These are phyloP conservation scores for Volvariella volvacea DNA, from an alignment of 1,284 basidiomycete species.

Conservation along the genomic window DNA sequence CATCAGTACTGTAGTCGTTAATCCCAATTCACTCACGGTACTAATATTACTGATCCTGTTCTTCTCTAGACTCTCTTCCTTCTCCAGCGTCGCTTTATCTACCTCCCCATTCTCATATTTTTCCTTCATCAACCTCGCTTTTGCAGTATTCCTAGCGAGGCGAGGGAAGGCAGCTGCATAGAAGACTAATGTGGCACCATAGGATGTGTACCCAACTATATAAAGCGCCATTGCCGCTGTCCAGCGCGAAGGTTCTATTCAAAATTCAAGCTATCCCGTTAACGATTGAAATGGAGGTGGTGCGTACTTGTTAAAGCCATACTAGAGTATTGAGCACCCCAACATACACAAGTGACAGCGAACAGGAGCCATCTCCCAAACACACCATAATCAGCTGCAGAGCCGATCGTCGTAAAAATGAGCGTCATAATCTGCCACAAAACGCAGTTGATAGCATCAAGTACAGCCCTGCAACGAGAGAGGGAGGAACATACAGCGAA, in stretches of 20 bases:
- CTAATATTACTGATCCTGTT: slow-evolving; percentile 83
- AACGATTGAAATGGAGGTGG: background rate
- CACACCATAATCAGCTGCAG: slow-evolving; percentile 74
- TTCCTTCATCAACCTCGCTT: slow-evolving; percentile 52
- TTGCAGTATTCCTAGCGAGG: slow-evolving; percentile 73
- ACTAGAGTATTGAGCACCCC: slow-evolving; percentile 74
- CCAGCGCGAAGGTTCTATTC: slow-evolving; percentile 67
- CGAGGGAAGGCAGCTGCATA: slow-evolving; percentile 81
- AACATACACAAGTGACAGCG: slow-evolving; percentile 66
- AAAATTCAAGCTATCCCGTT: slow-evolving; percentile 8
- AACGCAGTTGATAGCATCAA: background rate
- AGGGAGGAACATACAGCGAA: slow-evolving; percentile 46
- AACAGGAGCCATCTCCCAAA: slow-evolving; percentile 76
- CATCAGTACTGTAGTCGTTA: slow-evolving; percentile 6
- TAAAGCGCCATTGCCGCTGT: slow-evolving; percentile 70
- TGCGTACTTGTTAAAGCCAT: slow-evolving; percentile 61
- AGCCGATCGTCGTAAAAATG: slow-evolving; percentile 79
- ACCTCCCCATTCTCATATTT: slow-evolving; percentile 57
- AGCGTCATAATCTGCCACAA: slow-evolving; percentile 57
- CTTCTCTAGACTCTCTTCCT: slow-evolving; percentile 75
- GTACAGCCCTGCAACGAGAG: background rate
- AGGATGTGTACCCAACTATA: slow-evolving; percentile 75
- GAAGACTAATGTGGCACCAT: slow-evolving; percentile 74
- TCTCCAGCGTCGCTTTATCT: slow-evolving; percentile 57
- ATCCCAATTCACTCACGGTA: slow-evolving; percentile 44